Conservation (phyloP, 768 basidiomycete genomes). For the Cystofilobasidium macerans region DNA sequence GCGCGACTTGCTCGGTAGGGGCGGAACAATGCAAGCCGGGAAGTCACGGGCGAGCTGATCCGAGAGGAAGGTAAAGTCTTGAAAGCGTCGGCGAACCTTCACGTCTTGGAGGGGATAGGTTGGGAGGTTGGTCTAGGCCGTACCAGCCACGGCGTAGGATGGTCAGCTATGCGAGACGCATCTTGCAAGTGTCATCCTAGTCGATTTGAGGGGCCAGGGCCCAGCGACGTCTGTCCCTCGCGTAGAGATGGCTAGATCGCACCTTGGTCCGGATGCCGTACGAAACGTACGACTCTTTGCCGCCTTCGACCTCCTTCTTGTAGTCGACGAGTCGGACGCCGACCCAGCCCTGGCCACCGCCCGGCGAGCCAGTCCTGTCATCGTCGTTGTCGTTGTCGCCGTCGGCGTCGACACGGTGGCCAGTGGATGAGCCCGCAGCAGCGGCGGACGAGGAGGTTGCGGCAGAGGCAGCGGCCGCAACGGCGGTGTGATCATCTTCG, state of each 20-base stretch:
- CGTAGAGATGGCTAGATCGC: not conserved
- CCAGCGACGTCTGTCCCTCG: not conserved
- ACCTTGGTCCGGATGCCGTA: constrained; percentile 20
- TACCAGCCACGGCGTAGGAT: not conserved
- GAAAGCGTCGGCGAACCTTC: constrained; percentile 65
- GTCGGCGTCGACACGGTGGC: not conserved
- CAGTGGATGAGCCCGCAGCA: too few relatives aligned
- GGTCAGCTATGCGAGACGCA: too few relatives aligned
- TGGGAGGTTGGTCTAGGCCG: constrained; percentile 67
- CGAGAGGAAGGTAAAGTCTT: constrained; percentile 90
- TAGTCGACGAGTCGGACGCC: constrained; percentile 20
- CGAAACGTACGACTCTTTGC: constrained; percentile 24
- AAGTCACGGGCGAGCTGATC: constrained; percentile 82
- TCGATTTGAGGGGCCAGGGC: not conserved
- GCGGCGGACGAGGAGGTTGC: too few relatives aligned
- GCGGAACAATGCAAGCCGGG: constrained; percentile 94
- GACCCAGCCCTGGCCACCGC: constrained; percentile 16
- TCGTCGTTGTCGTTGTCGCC: not conserved
- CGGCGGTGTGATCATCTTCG: not conserved
- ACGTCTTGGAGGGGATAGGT: constrained; percentile 71
- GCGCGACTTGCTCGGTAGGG: constrained; percentile 90
- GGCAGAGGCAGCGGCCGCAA: not conserved
- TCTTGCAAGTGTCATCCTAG: not conserved
- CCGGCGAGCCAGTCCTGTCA: not conserved
- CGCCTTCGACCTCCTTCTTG: constrained; percentile 25